A percentile compares a stretch with the other conserved stretches of the same genome.
Conservation (phyloP, 2,329 filamentous ascomycete genomes). For the Dactylellina leptospora region DNA sequence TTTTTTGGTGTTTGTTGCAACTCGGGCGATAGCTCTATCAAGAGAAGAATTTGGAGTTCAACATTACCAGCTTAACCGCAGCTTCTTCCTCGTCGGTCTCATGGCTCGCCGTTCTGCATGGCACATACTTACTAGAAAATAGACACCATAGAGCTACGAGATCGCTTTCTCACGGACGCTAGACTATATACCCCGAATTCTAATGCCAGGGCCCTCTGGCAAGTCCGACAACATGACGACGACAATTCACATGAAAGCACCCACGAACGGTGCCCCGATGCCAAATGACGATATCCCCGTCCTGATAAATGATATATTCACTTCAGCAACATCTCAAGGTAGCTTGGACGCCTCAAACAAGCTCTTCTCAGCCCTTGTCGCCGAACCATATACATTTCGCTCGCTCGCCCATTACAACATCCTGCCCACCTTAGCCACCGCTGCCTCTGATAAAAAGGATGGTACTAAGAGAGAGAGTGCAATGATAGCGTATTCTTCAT, state of each 20-base stretch:
- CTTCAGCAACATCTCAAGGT: conserved; percentile 72
- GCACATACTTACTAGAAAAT: too few species aligned
- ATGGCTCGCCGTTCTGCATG: too few species aligned
- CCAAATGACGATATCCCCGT: conserved; percentile 67
- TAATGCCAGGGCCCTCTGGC: conserved; percentile 3
- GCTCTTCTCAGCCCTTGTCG: conserved; percentile 68
- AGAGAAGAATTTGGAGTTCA: too few species aligned
- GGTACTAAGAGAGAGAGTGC: conserved; percentile 84
- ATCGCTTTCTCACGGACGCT: too few species aligned
- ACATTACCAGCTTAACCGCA: too few species aligned
- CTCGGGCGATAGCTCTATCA: too few species aligned
- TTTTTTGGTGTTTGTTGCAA: too few species aligned
- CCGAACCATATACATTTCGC: conserved; percentile 64
- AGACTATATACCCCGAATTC: too few species aligned
- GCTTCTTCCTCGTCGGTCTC: too few species aligned
- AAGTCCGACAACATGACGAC: conserved; percentile 18
- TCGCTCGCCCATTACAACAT: conserved; percentile 68
- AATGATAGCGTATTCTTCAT: conserved; percentile 91
- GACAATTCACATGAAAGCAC: conserved; percentile 43
- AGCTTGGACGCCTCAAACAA: conserved; percentile 73
- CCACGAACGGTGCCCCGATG: conserved; percentile 13
- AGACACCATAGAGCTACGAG: too few species aligned
- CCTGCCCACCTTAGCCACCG: conserved; percentile 60
- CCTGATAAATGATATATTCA: conserved; percentile 74
- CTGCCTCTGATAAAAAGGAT: conserved; percentile 92